phyloP scores from a whole-genome alignment of 345 rosid genomes.

The Linum tenue region DNA sequence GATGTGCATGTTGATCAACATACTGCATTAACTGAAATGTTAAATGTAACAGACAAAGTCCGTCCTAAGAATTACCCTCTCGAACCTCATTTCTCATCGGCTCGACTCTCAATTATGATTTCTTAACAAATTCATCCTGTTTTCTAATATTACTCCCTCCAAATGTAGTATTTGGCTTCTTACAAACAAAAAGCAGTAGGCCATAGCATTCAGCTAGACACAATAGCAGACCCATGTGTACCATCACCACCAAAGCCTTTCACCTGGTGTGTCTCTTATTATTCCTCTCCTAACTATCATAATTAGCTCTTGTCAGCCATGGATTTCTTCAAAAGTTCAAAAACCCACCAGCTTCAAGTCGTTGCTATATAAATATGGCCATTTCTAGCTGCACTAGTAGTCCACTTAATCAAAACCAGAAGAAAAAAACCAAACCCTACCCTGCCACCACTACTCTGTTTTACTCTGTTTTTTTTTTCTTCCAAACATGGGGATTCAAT shows the following conservation, averaged over 20 bases:
- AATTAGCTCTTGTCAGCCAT: not conserved
- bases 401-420: no score
- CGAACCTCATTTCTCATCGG: no score
- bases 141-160: not conserved
- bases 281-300: not conserved
- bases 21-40: no score
- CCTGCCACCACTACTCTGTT: not conserved
- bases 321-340: not conserved
- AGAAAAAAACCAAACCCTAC: no score
- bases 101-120: no score
- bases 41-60: no score
- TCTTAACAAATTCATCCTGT: not conserved
- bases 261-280: not conserved
- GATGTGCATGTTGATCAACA: no score
- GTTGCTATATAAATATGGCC: no score
- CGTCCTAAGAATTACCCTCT: no score
- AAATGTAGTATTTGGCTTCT: not conserved
- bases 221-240: not conserved
- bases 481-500: not conserved
- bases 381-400: no score
- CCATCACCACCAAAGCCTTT: not conserved
- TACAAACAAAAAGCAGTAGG: not conserved
- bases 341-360: not conserved
- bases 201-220: not conserved
- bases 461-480: not conserved